Base-by-base conservation (phyloP, 768 basidiomycete species). In the Lentinula edodes region DNA sequence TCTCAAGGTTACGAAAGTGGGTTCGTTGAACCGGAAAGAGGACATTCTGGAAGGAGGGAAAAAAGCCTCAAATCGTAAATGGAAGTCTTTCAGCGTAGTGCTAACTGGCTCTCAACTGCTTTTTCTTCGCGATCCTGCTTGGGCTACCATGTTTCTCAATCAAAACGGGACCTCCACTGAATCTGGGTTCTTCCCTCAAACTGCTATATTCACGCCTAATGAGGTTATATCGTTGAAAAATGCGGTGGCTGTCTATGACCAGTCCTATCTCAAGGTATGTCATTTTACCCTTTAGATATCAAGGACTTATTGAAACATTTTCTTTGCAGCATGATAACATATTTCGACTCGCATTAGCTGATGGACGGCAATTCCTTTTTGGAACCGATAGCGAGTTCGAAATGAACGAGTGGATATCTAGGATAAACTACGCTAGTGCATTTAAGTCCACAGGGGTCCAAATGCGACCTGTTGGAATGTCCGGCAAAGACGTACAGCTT, bases 341-440 rank as follows among this genome's bases (percentile, higher is more conserved):
- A 2, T 87, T 98, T 70, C 87, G 93, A 23, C 82, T 98, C 61
- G 78, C 86, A 32, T 80, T 92, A 70, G 79, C 86, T 28, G 84
- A 90, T 66, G 87, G 91, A 10, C 89, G 92, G 0, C 90, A 93
- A 66, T 84, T 89, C 62, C 83, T 98, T 41, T 78, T 98, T 18
- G 92, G 93, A 69, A 82, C 90, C 6, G 68, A 78, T 12, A 79
- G 83, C 66, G 86, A 88, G 62, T 72, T 76, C 48, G 91, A 95
- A 61, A 81, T 92, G 76, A 89, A 95, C 66, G 84, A 88, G 64
- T 99, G 97, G 97, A 87, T 98, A 64, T 82, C 89, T 13, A 79
- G 82, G 36, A 93, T 98, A 69, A 99, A 99, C 74, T 98, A 97
- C 70, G 94, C 94, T 2, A 89, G 93, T 62, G 80, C 92, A 5